Base-by-base conservation (phyloP, 2,329 filamentous ascomycete genomes). In the Trichocomaceae sp. region DNA sequence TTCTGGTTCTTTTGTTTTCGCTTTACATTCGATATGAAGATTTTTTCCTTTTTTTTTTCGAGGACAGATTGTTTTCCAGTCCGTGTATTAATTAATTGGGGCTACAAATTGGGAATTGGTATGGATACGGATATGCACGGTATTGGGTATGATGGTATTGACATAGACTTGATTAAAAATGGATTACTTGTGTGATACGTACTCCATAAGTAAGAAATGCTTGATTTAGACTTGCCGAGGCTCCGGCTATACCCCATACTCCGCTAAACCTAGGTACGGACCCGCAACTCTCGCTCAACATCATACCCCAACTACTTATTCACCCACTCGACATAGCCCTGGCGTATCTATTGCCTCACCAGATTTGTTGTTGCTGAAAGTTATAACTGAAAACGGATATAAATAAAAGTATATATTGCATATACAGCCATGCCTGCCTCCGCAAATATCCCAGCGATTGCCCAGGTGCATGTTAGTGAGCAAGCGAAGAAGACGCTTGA, bases 401-500 rank as follows among this genome's bases (percentile, higher is more conserved):
- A 39, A 39, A 17, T 15, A 19, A 47, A 19, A n/a, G 3, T 13
- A 47, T 15, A 29, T n/a, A 29, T 23, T 20, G n/a, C 22, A 23
- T 50, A 52, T 47, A 35, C 12, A n/a, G 67, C 66, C 51, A 81
- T 83, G 62, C 79, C 80, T 57, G 74, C 74, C 50, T 75, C 73
- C 23, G 57, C 67, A 64, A 79, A 69, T 71, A 83, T 85, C 57
- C 83, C 83, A 42, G 70, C 74, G 54, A 80, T 85, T 62, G 82
- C 79, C 41, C 70, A 73, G 58, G 79, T 79, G 23, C 82, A 80
- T 70, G 88, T 96, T 62, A 95, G 89, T 75, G 90, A 95, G 57
- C 80, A 83, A 66, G 91, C 91, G 51, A 88, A 86, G 75, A 84
- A 87, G 79, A 88, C 87, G 29, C 77, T 96, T 62, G 91, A 96